These are phyloP conservation scores for Pleodorina starrii DNA, from an alignment of 139 green algal species.

Conservation along the genomic window DNA sequence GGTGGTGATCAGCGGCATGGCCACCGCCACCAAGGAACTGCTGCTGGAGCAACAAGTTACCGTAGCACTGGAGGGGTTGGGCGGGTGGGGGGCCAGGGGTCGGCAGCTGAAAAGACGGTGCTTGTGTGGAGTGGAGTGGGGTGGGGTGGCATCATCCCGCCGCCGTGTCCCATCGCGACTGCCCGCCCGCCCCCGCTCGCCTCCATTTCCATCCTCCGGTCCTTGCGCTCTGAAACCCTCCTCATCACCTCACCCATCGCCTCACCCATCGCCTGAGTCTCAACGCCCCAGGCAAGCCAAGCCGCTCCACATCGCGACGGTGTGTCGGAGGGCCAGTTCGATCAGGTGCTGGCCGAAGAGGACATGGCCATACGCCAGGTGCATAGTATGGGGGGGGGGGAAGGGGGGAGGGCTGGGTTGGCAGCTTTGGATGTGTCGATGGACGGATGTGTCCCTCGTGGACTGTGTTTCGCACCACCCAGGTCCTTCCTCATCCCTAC, in stretches of 20 bases:
- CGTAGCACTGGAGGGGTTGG: background rate
- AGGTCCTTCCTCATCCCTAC: no score
- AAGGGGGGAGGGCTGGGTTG: no score
- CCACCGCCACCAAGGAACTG: slow-evolving; percentile 40
- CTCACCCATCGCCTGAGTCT: no score
- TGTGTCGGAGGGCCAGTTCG: slow-evolving; percentile 90
- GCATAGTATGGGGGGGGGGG: background rate
- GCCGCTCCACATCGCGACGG: slow-evolving; percentile 74
- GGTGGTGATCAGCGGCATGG: slow-evolving; percentile 48
- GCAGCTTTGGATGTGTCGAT: no score
- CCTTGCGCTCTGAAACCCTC: background rate
- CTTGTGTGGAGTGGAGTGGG: background rate
- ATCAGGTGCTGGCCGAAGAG: slow-evolving; percentile 75
- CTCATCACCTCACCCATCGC: background rate
- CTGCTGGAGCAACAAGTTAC: slow-evolving; percentile 44
- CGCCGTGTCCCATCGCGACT: background rate
- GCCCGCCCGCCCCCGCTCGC: no score
- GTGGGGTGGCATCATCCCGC: background rate
- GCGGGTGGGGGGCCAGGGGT: no score
- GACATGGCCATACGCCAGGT: slow-evolving; percentile 61
- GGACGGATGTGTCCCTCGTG: no score
- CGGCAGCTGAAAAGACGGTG: no score
- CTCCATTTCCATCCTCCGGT: background rate
- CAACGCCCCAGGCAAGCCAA: slow-evolving; percentile 57
- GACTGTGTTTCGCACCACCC: no score